Percentiles rank a stretch among this genome's conserved stretches.
These are phyloP conservation scores for Candida pini DNA, from an alignment of 805 yeast genomes.

Conservation along the genomic window DNA sequence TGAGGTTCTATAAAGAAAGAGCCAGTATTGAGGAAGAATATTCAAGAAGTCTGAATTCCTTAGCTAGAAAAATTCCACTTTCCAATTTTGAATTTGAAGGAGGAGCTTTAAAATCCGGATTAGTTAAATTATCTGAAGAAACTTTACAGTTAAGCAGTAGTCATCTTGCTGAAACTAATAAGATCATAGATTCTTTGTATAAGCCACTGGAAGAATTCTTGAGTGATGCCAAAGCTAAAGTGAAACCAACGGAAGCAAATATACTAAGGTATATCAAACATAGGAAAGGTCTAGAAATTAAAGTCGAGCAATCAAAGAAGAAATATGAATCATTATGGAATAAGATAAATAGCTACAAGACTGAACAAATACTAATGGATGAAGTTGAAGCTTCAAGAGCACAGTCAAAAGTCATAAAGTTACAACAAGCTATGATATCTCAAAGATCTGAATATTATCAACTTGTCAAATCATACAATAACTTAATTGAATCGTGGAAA, in stretches of 20 bases:
- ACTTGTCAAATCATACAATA: constrained; percentile 46
- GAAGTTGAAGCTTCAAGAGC: constrained; percentile 66
- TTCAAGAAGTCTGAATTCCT: constrained; percentile 44
- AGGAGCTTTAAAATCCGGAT: constrained; percentile 53
- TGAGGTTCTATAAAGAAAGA: constrained; percentile 47
- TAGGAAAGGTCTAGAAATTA: constrained; percentile 32
- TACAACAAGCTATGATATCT: constrained; percentile 35
- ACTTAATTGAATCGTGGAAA: constrained; percentile 57
- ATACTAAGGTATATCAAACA: constrained; percentile 50
- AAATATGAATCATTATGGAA: constrained; percentile 55
- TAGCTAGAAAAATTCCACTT: constrained; percentile 35
- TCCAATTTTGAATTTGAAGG: constrained; percentile 37
- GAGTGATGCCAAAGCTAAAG: constrained; percentile 44
- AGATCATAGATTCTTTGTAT: constrained; percentile 44
- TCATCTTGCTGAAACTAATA: constrained; percentile 47
- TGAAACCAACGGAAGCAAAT: constrained; percentile 51
- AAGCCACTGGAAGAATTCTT: constrained; percentile 50
- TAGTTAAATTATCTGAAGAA: constrained; percentile 54
- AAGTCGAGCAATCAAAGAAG: constrained; percentile 35
- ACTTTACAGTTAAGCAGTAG: constrained; percentile 54
- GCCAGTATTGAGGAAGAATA: constrained; percentile 70
- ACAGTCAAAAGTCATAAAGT: constrained; percentile 48
- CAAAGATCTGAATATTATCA: constrained; percentile 53
- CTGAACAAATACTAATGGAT: constrained; percentile 62
- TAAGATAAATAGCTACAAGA: constrained; percentile 51